Evolutionary conservation across 225 moss, liverwort and hornwort genomes (phyloP), one percentile per base, ranked within the genome.

Genomic region (Marchantia paleacea): DNA sequence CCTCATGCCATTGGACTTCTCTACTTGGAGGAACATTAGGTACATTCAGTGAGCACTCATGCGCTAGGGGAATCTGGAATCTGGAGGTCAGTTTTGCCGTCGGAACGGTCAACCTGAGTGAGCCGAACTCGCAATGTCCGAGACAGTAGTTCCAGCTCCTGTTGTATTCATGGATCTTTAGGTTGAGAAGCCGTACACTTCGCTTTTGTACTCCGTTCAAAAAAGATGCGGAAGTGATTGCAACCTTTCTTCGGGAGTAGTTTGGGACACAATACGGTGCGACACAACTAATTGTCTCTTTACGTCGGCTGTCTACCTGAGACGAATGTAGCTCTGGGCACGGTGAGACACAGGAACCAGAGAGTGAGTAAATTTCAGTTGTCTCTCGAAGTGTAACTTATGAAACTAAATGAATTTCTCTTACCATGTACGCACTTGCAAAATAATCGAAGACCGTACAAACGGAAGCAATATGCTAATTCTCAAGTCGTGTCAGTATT

Each of bases 401-500:
- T 63, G 65, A 65, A 78, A 64, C 19, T 78, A 78, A 78, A 64
- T 78, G 78, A 78, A 78, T 19, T 78, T 26, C 30, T 58, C 29
- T 78, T 78, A 78, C 49, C 20, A 48, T 20, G 69, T 48, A 70
- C 68, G 29, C 69, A 47, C 69, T 10, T 70, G 69, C 39, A 7
- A 49, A 70, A 31, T 13, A 29, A 65, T 24, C 12, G 24, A 65
- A 65, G 25, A 57, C 57, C 1, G 57, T 39, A 39, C 39, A 39
- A 39, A 39, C 39, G 39, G 39, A 39, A 39, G 39, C 39, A 39
- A 39, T 39, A 39, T 39, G 39, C 39, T 39, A 39, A 39, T 39
- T 39, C 39, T 2, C 39, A 39, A 39, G 39, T 39, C 39, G 39
- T 39, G 39, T 39, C 2, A 39, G 39, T 39, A 39, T 39, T 39